Evolutionary conservation across 2,329 filamentous ascomycete genomes (phyloP), one percentile per base, ranked within the genome.

Genomic region (Raffaelea arxii): DNA sequence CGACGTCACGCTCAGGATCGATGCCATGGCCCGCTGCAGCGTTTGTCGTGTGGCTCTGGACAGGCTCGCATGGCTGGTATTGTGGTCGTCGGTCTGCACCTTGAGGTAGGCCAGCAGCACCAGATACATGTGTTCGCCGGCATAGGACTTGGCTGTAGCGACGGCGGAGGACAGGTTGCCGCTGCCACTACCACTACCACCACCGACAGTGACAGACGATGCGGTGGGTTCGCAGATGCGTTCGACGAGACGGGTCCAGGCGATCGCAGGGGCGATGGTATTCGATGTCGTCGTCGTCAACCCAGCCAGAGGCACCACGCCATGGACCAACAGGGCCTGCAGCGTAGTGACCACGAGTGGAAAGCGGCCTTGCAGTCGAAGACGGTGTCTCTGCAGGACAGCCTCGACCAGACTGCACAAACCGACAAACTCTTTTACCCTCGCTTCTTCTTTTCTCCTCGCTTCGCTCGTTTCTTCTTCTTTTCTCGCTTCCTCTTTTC

Each of bases 291-390:
- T 9, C 27, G 9, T 9, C 27, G 9, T 30, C 27, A 9, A 9
- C 27, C 27, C 27, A 9, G 9, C 27, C 27, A 9, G 6, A 66
- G 62, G 11, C 67, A 10, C 55, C 27, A 81, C 64, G 18, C 82
- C 68, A 30, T 68, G 67, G 21, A 64, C 63, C 30, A 83, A 67
- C n/a, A 83, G 71, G 4, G 70, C 62, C 54, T 80, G 74, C 48
- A 83, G 62, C 3, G 69, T 62, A 30, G 69, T 62, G 41, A 80
- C 61, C 5, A 82, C 65, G 39, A 82, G 62, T 55, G 80, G 78
- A 54, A 78, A 77, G 51, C 79, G 78, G 2, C 77, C 78, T 54
- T 80, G 73, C 2, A 83, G 65, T 10, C 79, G 76, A 38, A 78
- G 66, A 4, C 79, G 68, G 58, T 82, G 77, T 41, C 77, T 74